Evolutionary conservation across 1,139 yeast genomes (phyloP), one percentile per base, ranked within the genome.

Genomic region (Blastobotrys arbuscula): DNA sequence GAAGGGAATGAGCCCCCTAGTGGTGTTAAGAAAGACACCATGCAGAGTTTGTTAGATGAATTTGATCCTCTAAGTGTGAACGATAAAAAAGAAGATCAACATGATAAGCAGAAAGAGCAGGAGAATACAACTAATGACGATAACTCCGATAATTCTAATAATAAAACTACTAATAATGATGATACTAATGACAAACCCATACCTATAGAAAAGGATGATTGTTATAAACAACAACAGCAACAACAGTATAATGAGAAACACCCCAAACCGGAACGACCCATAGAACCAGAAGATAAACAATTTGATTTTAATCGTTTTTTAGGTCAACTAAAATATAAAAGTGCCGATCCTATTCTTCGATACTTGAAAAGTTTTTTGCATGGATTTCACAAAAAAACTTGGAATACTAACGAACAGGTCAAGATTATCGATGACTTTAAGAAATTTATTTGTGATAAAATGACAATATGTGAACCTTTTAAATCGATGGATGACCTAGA

Each of bases 291-390:
- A 19, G 64, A 54, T 23, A 51, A 54, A 18, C 72, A 84, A 2
- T 86, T 88, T 67, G 96, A 92, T 63, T 92, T 90, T 65, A 96
- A 86, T 61, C 70, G 75, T 21, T 94, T 94, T 62, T 72, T 90
- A 35, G 73, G 75, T 6, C 88, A 84, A 54, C 73, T 94, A 53
- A 81, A 84, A 50, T 76, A 79, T 51, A 83, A 81, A 56, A 73
- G 78, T 48, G 96, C 97, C 1, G 96, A 88, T 52, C 97, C 98
- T 0, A 77, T 90, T 39, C 90, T 92, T 1, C 77, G 90, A 48
- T 94, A 90, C 60, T 78, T 90, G 40, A 79, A 86, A 54, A 62
- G 89, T 87, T 24, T 94, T 59, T 69, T 94, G 44, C 76, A 75
- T 30, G 92, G 88, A 50, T 92, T 92, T 63, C 71, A 76, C 37